Base-by-base conservation (phyloP, 2,329 filamentous ascomycete genomes). In the Cadophora sp. region DNA sequence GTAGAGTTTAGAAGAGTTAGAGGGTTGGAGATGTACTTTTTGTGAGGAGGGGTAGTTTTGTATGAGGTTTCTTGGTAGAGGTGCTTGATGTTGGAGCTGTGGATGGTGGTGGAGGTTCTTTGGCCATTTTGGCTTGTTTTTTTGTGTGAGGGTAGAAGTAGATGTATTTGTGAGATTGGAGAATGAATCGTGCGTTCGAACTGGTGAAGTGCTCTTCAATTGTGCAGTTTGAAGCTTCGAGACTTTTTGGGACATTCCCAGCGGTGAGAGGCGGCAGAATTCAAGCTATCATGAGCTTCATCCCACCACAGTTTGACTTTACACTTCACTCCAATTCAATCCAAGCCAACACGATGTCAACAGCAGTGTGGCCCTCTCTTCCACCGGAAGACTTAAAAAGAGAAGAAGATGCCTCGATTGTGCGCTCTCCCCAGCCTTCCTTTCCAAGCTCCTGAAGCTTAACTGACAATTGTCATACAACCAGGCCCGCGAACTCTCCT, bases 401-500 rank as follows among this genome's bases (percentile, higher is more conserved):
- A 69, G 75, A 73, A 53, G 77, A 78, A 67, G 73, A 76, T 50
- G 73, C 73, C 37, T 77, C 77, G 31, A 73, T 67, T 27, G 77
- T 78, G 71, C 11, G 69, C 62, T 22, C 34, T 16, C 16, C 14
- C 31, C 26, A 22, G 24, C 8, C 40, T 56, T 27, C 16, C 37
- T 14, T 64, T n/a, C 58, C 4, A 14, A 8, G n/a, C 16, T 26
- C 19, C 27, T 2, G 3, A 40, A 40, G 37, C 19, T 53, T 64
- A 55, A 64, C 48, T 34, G n/a, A 31, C 22, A 24, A n/a, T n/a
- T n/a, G n/a, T n/a, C 16, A 14, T 43, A 5, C 40, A 19, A 43
- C 19, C 31, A 79, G 77, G 73, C 73, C 46, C 71, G 74, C 43
- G 77, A 79, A 70, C 70, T 79, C 43, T 71, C 76, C 61, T 79